A percentile compares a stretch with the other conserved stretches of the same genome.
phyloP scores from a whole-genome alignment of 768 basidiomycete genomes.

The Boletus insuetus region DNA sequence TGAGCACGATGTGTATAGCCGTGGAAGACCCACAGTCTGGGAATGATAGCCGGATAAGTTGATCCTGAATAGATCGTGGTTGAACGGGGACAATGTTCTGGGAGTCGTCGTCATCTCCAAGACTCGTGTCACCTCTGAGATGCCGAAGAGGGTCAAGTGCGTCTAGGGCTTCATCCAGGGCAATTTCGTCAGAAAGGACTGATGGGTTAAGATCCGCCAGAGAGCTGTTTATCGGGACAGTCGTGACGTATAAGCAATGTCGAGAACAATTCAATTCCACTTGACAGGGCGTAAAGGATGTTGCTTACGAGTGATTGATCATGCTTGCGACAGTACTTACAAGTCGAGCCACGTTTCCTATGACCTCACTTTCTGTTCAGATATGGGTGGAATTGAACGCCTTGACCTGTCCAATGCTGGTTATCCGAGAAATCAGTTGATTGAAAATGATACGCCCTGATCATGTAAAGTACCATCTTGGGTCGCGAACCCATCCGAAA shows the following conservation, averaged over 20 bases:
- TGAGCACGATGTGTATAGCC: constrained; percentile 39
- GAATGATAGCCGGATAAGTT: constrained; percentile 46
- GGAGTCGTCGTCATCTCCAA: constrained; percentile 19
- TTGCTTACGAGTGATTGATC: neutral
- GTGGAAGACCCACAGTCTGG: constrained; percentile 8
- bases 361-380: too few species aligned
- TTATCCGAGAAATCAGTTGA: too few species aligned
- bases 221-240: neutral
- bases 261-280: neutral
- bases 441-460: too few species aligned
- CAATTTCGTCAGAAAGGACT: constrained; percentile 33
- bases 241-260: constrained; percentile 6
- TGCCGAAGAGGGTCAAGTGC: constrained; percentile 59
- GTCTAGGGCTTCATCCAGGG: constrained; percentile 54
- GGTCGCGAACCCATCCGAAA: too few species aligned
- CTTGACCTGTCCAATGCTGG: too few species aligned
- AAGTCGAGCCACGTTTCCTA: too few species aligned
- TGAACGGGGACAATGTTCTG: constrained; percentile 51
- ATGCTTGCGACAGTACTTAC: neutral
- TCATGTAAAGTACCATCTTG: too few species aligned
- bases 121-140: constrained; percentile 43
- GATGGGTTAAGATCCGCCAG: constrained; percentile 8
- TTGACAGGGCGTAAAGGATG: neutral
- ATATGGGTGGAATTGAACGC: too few species aligned
- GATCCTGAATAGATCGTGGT: constrained; percentile 46